Base-by-base conservation (phyloP, 164 flowering plant species). In the Magnolia sinica region DNA sequence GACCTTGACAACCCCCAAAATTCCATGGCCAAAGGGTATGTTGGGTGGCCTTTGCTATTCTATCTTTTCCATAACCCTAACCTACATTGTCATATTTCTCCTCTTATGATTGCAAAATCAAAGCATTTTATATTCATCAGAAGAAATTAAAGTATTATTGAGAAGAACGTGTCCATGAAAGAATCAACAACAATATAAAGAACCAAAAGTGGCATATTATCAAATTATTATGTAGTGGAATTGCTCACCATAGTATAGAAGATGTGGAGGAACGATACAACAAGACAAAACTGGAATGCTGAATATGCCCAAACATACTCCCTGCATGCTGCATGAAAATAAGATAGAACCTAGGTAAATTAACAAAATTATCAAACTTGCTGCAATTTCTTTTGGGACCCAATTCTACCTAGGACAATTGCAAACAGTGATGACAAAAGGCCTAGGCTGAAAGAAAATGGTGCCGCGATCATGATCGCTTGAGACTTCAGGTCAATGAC, bases 301-400 rank as follows among this genome's bases (percentile, higher is more conserved):
- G 98, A 93, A 82, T 86, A 95, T 27, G 97, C 86, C 98, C 98
- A 95, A 84, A 87, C 85, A 76, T 91, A 90, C 83, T 95, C 95
- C 78, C 74, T 87, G 71, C 86, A 87, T 81, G 98, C 97, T 95
- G 94, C 89, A 87, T 55, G 24, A 76, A 63, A 23, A 16, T 50
- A 64, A 69, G 22, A 23, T 37, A 37, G 45, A 16, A 73, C 16
- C 31, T 29, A 2, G 64, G 73, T 9, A 76, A 68, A 19, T 74
- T 24, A 37, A 3, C 7, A 37, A 8, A 20, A 51, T 11, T 71
- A 58, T 50, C 45, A 37, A 61, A 70, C 16, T n/a, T 31, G 27
- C 16, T 73, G 20, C 55, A 29, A 76, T 31, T 67, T 70, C 18
- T 8, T 50, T n/a, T 27, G 74, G 69, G 69, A 19, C 70, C 27